Evolutionary conservation across 2,329 filamentous ascomycete species (phyloP).

Genomic region (Malbranchea zuffiana): DNA sequence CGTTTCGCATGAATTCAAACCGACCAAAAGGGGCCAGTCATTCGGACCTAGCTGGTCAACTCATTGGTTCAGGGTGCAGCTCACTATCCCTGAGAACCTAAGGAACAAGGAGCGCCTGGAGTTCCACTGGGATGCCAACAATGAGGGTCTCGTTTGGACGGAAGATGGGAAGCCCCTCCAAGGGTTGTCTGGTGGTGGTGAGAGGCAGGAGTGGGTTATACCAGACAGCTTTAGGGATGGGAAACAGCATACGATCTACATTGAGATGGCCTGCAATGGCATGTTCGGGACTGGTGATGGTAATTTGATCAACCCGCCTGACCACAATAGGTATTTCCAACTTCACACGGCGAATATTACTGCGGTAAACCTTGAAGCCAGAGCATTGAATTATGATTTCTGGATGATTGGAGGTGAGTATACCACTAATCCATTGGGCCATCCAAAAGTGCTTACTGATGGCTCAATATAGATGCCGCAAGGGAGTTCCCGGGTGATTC

Average conservation of each 20-base stretch:
- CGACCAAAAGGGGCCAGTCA: conserved; percentile 60
- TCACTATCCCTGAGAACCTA: conserved; percentile 66
- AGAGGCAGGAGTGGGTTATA: conserved; percentile 83
- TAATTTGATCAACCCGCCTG: conserved; percentile 77
- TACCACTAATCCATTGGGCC: too few species aligned
- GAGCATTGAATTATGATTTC: conserved; percentile 78
- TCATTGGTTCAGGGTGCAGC: conserved; percentile 83
- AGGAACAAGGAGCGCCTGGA: conserved; percentile 71
- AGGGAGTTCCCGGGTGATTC: conserved; percentile 81
- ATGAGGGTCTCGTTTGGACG: conserved; percentile 89
- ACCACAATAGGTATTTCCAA: conserved; percentile 70
- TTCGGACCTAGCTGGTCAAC: conserved; percentile 97
- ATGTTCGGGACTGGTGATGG: conserved; percentile 93
- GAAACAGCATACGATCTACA: conserved; percentile 78
- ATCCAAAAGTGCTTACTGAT: conserved; percentile 2
- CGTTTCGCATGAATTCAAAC: conserved; percentile 60
- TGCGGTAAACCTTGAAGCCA: conserved; percentile 74
- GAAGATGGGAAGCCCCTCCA: conserved; percentile 83
- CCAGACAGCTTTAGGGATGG: conserved; percentile 73
- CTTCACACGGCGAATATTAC: conserved; percentile 73
- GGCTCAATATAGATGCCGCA: conserved; percentile 55
- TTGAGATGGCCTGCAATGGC: conserved; percentile 97
- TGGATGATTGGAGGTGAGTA: conserved; percentile 67
- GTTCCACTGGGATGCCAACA: conserved; percentile 90
- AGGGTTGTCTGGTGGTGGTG: conserved; percentile 79